phyloP scores from a whole-genome alignment of 208 protist species.

The Dictyostelium gargantuum region DNA sequence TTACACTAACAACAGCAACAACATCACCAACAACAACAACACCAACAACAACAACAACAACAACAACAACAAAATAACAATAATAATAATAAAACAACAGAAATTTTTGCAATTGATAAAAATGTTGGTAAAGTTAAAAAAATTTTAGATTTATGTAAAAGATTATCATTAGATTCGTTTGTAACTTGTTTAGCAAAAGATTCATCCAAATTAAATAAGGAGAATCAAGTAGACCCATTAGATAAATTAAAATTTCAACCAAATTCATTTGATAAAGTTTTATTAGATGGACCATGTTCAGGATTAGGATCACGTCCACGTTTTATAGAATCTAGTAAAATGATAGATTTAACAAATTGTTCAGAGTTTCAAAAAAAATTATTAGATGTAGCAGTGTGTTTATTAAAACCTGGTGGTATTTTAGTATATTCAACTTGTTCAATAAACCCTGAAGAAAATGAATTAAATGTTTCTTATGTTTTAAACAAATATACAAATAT shows the following conservation, averaged over 20 bases:
- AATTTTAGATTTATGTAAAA: not conserved
- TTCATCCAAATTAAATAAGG: not conserved
- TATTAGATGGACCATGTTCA: constrained; percentile 58
- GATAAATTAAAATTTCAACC: not conserved
- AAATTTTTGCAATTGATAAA: constrained; percentile 21
- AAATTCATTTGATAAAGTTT: constrained; percentile 36
- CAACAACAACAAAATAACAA: not conserved
- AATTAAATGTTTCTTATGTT: constrained; percentile 37
- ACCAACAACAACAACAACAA: not conserved
- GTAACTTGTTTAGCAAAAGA: not conserved
- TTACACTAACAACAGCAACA: no score
- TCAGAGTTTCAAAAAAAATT: constrained; percentile 3
- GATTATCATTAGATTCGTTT: not conserved
- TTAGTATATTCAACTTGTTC: constrained; percentile 63
- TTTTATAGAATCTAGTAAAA: not conserved
- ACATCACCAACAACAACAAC: not conserved
- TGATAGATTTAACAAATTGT: constrained; percentile 9
- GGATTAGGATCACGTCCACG: constrained; percentile 14
- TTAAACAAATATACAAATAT: not conserved
- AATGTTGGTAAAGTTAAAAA: not conserved
- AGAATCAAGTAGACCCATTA: not conserved
- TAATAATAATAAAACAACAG: not conserved
- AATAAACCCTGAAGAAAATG: constrained; percentile 63
- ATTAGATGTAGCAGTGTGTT: not conserved
- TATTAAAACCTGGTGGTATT: constrained; percentile 41